A percentile compares a stretch with the other conserved stretches of the same genome.
phyloP scores from a whole-genome alignment of 2,329 filamentous ascomycete species.

The Aspergillus ustus region DNA sequence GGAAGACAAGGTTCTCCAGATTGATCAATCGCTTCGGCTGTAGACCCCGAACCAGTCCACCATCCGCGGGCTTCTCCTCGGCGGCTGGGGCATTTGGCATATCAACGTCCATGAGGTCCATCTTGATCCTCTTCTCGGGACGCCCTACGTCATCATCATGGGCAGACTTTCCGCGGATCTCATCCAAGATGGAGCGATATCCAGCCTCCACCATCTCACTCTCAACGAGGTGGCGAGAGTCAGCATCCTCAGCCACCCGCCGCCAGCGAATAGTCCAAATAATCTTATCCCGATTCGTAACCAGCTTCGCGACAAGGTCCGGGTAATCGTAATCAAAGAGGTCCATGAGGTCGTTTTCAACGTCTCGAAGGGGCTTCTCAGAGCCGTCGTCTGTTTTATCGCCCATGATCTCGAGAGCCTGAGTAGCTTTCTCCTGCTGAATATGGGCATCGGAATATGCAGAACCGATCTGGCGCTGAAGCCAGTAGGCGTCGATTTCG shows the following conservation, averaged over 20 bases:
- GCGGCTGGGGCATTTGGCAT: constrained; percentile 63
- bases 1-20: constrained; percentile 93
- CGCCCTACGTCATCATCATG: constrained; percentile 62
- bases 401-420: constrained; percentile 80
- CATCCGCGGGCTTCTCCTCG: constrained; percentile 63
- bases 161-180: constrained; percentile 73
- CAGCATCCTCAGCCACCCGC: constrained; percentile 75
- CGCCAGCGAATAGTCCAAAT: constrained; percentile 93
- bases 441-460: constrained; percentile 90
- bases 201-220: constrained; percentile 91
- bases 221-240: constrained; percentile 75
- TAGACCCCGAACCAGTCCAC: constrained; percentile 76
- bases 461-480: constrained; percentile 87
- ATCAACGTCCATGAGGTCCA: constrained; percentile 85
- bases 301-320: constrained; percentile 86
- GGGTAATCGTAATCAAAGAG: constrained; percentile 97
- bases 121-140: constrained; percentile 80
- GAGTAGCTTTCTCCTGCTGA: constrained; percentile 88
- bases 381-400: constrained; percentile 75
- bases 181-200: constrained; percentile 82
- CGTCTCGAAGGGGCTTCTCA: constrained; percentile 84
- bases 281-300: constrained; percentile 89
- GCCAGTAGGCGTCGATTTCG: constrained; percentile 96
- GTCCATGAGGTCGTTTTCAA: constrained; percentile 98
- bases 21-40: constrained; percentile 89